Evolutionary conservation across 768 basidiomycete genomes (phyloP), one percentile per base, ranked within the genome.

Genomic region (Pisolithus microcarpus): DNA sequence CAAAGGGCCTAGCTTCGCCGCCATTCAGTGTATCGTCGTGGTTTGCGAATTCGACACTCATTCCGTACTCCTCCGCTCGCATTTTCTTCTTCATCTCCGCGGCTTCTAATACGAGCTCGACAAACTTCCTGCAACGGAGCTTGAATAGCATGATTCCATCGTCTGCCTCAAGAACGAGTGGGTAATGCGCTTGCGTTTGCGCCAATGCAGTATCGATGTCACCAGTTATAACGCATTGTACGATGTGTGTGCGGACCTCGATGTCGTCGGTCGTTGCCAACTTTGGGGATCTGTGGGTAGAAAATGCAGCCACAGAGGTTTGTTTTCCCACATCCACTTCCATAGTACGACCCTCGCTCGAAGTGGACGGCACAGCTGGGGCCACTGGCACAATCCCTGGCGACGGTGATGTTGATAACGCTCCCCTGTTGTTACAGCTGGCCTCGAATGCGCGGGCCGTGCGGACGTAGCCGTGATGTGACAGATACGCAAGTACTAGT

Each of bases 381-480:
- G 53, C 48, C 24, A 49, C 38, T 19, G 42, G 26, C 36, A 46
- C 45, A 23, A 46, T 43, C 24, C 36, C 13, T 30, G 37, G 50
- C 26, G 53, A 24, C 21, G 26, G 26, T 43, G 46, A n/a, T n/a
- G n/a, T n/a, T n/a, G n/a, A 42, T 49, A 66, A 53, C 19, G 63
- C 65, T 7, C 65, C 65, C 46, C 60, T 57, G 7, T 54, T 40
- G 6, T 43, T 55, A 39, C 69, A 72, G 54, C 80, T 85, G 10
- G 70, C 75, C 58, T 81, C 75, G 60, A 93, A 83, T 1, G 85
- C 78, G 16, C 77, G 73, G 5, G 86, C 80, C 0, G 91, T 82
- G 37, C 77, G 78, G 15, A 79, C 79, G 60, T 91, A 91, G 8
- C 92, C 92, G 57, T 91, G 85, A 64, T 94, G 91, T 2, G 82